phyloP scores from a whole-genome alignment of 2,329 filamentous ascomycete species.

The Ophiostoma populinum region DNA sequence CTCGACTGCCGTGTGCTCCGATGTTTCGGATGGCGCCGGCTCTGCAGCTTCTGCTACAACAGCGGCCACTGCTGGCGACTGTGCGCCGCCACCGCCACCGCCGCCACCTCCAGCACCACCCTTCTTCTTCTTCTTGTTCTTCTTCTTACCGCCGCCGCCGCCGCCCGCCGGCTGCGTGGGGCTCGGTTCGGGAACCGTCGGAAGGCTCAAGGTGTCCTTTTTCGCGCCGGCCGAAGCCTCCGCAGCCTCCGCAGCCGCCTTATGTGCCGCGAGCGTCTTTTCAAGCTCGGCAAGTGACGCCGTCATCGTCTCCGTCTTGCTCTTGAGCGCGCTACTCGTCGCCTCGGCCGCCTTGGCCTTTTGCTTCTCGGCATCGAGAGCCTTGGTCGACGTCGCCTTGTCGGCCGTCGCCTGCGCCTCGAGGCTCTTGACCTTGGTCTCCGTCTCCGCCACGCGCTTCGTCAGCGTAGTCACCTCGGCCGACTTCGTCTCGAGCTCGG shows the following conservation, averaged over 20 bases:
- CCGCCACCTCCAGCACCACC: slow-evolving; percentile 33
- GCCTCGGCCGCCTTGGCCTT: slow-evolving; percentile 19
- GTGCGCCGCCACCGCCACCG: slow-evolving; percentile 15
- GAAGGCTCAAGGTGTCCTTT: background rate
- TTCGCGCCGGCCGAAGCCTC: background rate
- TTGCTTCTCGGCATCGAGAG: slow-evolving; percentile 16
- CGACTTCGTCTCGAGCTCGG: slow-evolving; percentile 27
- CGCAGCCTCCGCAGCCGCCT: background rate
- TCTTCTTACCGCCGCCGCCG: slow-evolving; percentile 35
- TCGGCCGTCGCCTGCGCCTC: slow-evolving; percentile 20
- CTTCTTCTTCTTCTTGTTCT: slow-evolving; percentile 86
- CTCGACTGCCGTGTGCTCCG: slow-evolving; percentile 14
- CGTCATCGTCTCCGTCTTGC: slow-evolving; percentile 19
- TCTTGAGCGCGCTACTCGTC: slow-evolving; percentile 22
- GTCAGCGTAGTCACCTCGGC: slow-evolving; percentile 32
- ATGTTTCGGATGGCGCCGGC: slow-evolving; percentile 14
- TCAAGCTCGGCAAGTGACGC: slow-evolving; percentile 25
- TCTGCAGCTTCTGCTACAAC: slow-evolving; percentile 19
- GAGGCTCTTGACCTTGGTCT: slow-evolving; percentile 27
- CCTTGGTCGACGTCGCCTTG: slow-evolving; percentile 17
- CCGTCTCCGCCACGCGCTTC: slow-evolving; percentile 26
- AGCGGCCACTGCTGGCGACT: slow-evolving; percentile 19
- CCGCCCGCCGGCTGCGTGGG: background rate
- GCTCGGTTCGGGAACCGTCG: slow-evolving; percentile 7
- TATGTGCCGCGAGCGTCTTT: slow-evolving; percentile 21